Base-by-base conservation (phyloP, 2,329 filamentous ascomycete genomes). In the Clarireedia hainanense region DNA sequence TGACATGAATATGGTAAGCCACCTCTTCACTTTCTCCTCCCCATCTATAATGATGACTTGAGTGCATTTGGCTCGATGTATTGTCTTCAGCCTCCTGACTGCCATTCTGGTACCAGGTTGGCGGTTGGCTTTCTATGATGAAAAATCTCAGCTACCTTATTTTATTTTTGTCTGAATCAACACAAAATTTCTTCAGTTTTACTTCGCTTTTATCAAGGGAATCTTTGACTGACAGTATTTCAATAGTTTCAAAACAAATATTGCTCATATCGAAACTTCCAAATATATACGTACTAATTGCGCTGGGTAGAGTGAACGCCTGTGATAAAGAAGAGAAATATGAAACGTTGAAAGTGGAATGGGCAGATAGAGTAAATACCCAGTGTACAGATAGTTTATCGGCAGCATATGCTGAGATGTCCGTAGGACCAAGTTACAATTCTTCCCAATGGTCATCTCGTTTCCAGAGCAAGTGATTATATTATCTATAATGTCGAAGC, bases 61-160 rank as follows among this genome's bases (percentile, higher is more conserved):
- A 97, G 92, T 91, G 92, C 92, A 97, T 97, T 97, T 97, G 92
- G 92, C 92, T 97, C 90, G 92, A 97, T 49, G 92, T 80, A 95
- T 91, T 83, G 84, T 77, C 74, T 76, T 78, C 76, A 74, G 76
- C 70, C 73, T 73, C 74, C 76, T 76, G 77, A 77, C 74, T 76
- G 78, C 86, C 88, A 84, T 96, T 86, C 81, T 92, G 89, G 86
- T 78, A 74, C 76, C 75, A 75, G 74, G 75, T 67, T 70, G 64
- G 75, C 73, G 72, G 76, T 76, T 76, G 76, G 78, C 80, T 82
- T 86, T 95, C 92, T 81, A 83, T 96, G 92, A 96, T 96, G 92
- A 95, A 87, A 95, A 84, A 78, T 85, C 88, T 94, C 86, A 89
- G 92, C 92, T 97, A 97, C 92, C 92, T 96, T 87, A 84, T 81